Percentiles rank a stretch among this genome's conserved stretches.
Evolutionary conservation across 371 early-diverging fungal species (phyloP).

Genomic region (Batkoa obscura): DNA sequence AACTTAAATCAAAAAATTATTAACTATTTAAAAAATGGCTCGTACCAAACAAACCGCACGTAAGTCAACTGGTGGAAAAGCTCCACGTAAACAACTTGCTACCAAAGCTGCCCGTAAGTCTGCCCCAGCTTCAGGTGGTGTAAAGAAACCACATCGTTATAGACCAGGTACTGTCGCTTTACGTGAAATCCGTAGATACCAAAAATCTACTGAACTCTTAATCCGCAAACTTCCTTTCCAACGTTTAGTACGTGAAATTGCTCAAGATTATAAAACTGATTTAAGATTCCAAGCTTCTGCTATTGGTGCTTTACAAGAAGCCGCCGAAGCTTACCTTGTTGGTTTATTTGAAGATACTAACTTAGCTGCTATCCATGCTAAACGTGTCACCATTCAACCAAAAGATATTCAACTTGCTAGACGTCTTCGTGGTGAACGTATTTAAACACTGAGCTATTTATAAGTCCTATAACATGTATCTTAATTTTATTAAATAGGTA

Average conservation of each 20-base stretch:
- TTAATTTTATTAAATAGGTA: too few species aligned
- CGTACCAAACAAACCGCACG: slow-evolving; percentile 75
- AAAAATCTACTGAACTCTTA: slow-evolving; percentile 93
- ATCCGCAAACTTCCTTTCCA: slow-evolving; percentile 99
- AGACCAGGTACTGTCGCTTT: slow-evolving; percentile 72
- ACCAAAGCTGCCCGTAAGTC: slow-evolving; percentile 77
- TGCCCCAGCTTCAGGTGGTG: slow-evolving; percentile 42
- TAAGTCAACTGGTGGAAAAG: slow-evolving; percentile 69
- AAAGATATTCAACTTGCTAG: slow-evolving; percentile 97
- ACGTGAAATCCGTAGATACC: slow-evolving; percentile 95
- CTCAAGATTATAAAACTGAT: slow-evolving; percentile 93
- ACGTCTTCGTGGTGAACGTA: slow-evolving; percentile 84
- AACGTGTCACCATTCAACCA: slow-evolving; percentile 99
- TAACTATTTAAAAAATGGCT: too few species aligned
- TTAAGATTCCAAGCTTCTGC: slow-evolving; percentile 96
- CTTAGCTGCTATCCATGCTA: slow-evolving; percentile 98
- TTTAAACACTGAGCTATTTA: too few species aligned
- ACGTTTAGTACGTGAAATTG: slow-evolving; percentile 89
- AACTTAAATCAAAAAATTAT: too few species aligned
- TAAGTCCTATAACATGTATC: too few species aligned
- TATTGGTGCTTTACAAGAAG: slow-evolving; percentile 97
- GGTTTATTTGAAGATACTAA: slow-evolving; percentile 94
- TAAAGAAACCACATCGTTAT: slow-evolving; percentile 77
- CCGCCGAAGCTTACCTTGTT: slow-evolving; percentile 94
- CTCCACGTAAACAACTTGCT: slow-evolving; percentile 67